Base-by-base conservation (phyloP, 768 basidiomycete genomes). In the Rhizopogon rudus region DNA sequence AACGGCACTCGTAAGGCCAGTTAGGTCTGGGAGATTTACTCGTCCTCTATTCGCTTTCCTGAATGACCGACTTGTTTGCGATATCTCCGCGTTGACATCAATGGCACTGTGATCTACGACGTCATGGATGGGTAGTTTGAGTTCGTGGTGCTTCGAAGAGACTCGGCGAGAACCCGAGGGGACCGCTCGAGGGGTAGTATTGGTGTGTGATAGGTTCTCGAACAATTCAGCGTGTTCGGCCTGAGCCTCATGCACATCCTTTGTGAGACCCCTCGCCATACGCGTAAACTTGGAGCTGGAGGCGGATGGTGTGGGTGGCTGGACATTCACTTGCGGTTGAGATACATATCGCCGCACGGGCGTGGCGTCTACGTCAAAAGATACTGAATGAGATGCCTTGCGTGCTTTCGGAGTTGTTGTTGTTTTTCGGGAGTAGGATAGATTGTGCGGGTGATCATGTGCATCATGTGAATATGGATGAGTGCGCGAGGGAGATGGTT, bases 1-100 rank as follows among this genome's bases (percentile, higher is more conserved):
- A 13, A 92, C 83, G 0, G 87, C 91, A 43, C 77, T 85, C 0
- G 89, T 93, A 9, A 93, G 67, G 0, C 91, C 92, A 7, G 92
- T 94, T 4, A 94, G 83, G 61, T 93, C 92, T 1, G 91, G 91
- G 2, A 92, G 72, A 49, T 85, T 80, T 17, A 91, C 65, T 35
- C 76, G 77, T 29, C 71, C 72, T 49, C 65, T 69, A 49, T 65
- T 71, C 10, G 63, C 59, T 53, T 57, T 66, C 57, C 59, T 65
- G 3, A 57, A 46, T 44, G 54, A 13, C 14, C 52, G 60, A 39
- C n/a, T 54, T 28, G 57, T 55, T 14, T 57, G 54, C 17, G 53
- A 44, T 1, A 9, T 33, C 6, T 66, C 59, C 6, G 49, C 45
- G 5, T 33, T 46, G 3, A 39, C 9, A 13, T 63, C 55, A 35